These are phyloP conservation scores for Oidiodendron maius DNA, from an alignment of 495 filamentous ascomycete genomes.

Conservation along the genomic window DNA sequence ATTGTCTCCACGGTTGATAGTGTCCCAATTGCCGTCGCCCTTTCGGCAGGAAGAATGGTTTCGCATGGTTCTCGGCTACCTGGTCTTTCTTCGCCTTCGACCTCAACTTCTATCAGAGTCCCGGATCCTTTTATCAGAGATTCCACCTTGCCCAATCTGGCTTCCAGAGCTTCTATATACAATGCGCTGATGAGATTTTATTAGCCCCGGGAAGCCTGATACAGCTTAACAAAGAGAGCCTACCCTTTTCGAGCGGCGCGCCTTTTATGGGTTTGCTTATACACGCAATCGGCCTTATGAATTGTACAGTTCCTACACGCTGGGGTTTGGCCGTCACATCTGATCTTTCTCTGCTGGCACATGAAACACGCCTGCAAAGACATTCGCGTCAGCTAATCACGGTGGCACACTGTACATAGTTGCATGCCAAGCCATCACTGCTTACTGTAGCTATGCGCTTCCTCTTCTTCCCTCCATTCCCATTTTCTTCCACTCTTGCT, in stretches of 20 bases:
- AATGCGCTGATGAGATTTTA: background rate
- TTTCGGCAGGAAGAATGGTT: background rate
- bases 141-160: constrained; percentile 89
- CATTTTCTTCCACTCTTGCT: too few species aligned
- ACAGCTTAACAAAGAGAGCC: constrained; percentile 60
- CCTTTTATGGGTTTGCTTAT: constrained; percentile 96
- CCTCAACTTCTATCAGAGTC: background rate
- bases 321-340: constrained; percentile 91
- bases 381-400: too few species aligned
- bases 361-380: constrained; percentile 96
- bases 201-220: background rate
- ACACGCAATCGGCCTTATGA: constrained; percentile 94
- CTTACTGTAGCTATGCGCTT: too few species aligned
- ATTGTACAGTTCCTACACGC: constrained; percentile 93
- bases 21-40: background rate
- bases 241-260: constrained; percentile 87
- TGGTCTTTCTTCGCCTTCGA: background rate
- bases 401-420: too few species aligned
- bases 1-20: too few species aligned
- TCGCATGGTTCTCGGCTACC: background rate
- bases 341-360: constrained; percentile 99
- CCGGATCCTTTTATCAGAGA: constrained; percentile 36
- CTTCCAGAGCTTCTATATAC: constrained; percentile 82
- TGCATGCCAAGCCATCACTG: too few species aligned
- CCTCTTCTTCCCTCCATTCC: too few species aligned